These are phyloP conservation scores for Microstroma glucosiphilum DNA, from an alignment of 1,284 basidiomycete genomes.

Conservation along the genomic window DNA sequence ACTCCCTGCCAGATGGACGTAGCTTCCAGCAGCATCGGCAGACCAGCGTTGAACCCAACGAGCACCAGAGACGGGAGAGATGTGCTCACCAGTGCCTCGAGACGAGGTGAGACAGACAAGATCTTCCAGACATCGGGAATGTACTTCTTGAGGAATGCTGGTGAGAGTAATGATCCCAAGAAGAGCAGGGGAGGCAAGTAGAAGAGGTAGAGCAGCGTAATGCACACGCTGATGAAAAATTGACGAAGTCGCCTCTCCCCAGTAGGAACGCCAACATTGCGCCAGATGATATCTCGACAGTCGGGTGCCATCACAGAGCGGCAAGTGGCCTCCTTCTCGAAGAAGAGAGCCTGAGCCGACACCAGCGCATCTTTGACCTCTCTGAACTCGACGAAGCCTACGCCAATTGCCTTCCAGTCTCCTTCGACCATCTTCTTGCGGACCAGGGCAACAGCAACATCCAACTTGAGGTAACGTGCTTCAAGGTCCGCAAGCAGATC, in stretches of 20 bases:
- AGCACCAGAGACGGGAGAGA: constrained; percentile 83
- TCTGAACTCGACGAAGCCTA: constrained; percentile 12
- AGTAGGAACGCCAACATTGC: constrained; percentile 66
- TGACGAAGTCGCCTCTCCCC: constrained; percentile 39
- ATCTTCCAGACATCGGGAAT: constrained; percentile 71
- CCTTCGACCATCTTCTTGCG: neutral
- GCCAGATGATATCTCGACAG: constrained; percentile 92
- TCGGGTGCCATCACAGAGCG: constrained; percentile 65
- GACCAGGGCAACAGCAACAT: constrained; percentile 69
- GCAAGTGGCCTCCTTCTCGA: constrained; percentile 39
- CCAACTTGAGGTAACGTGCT: constrained; percentile 92
- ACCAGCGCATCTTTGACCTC: constrained; percentile 60
- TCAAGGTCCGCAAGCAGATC: constrained; percentile 73
- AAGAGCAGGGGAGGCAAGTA: constrained; percentile 53
- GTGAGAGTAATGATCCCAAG: constrained; percentile 77
- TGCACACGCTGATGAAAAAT: constrained; percentile 54
- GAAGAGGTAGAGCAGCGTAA: constrained; percentile 61
- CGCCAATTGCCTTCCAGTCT: constrained; percentile 8
- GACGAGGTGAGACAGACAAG: constrained; percentile 70
- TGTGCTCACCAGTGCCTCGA: constrained; percentile 84
- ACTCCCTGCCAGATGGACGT: constrained; percentile 78
- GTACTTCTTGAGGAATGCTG: constrained; percentile 81
- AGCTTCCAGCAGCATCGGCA: constrained; percentile 85
- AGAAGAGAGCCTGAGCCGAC: constrained; percentile 76
- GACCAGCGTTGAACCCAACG: constrained; percentile 76